These are phyloP conservation scores for Aphanocladium album DNA, from an alignment of 2,329 filamentous ascomycete species.

Conservation along the genomic window DNA sequence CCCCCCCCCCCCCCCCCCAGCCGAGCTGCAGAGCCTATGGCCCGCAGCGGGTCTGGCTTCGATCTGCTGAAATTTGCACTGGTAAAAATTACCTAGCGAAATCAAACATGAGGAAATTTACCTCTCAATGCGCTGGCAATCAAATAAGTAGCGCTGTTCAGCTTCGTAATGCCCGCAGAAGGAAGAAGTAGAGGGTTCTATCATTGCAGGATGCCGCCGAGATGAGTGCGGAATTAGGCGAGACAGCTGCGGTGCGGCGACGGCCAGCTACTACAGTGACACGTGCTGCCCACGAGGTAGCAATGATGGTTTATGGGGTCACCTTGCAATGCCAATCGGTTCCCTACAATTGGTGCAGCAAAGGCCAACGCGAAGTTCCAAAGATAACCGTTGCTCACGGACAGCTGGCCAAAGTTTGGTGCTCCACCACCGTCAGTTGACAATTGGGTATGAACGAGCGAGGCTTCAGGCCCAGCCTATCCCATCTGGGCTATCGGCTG, in stretches of 20 bases:
- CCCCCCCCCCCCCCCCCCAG: not conserved
- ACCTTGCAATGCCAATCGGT: not conserved
- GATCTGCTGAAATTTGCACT: not conserved
- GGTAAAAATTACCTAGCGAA: not conserved
- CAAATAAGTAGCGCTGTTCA: not conserved
- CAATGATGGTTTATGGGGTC: not conserved
- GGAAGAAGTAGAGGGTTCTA: not conserved
- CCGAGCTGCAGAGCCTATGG: not conserved
- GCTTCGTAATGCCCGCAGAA: not conserved
- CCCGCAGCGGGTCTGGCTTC: conserved; percentile 2
- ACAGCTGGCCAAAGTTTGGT: not conserved
- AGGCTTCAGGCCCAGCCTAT: not conserved
- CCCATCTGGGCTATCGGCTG: not conserved
- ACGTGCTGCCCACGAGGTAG: not conserved
- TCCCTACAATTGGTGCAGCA: not conserved
- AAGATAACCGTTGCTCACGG: not conserved
- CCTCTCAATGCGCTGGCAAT: not conserved
- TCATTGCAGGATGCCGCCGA: not conserved
- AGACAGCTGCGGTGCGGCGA: not conserved
- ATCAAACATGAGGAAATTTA: not conserved
- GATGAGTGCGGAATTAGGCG: not conserved
- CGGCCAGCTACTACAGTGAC: not conserved
- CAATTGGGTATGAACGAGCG: not conserved
- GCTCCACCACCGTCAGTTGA: not conserved
- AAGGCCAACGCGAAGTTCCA: not conserved